Conservation (phyloP, 2,329 filamentous ascomycete genomes). For the Macrophomina phaseolina region DNA sequence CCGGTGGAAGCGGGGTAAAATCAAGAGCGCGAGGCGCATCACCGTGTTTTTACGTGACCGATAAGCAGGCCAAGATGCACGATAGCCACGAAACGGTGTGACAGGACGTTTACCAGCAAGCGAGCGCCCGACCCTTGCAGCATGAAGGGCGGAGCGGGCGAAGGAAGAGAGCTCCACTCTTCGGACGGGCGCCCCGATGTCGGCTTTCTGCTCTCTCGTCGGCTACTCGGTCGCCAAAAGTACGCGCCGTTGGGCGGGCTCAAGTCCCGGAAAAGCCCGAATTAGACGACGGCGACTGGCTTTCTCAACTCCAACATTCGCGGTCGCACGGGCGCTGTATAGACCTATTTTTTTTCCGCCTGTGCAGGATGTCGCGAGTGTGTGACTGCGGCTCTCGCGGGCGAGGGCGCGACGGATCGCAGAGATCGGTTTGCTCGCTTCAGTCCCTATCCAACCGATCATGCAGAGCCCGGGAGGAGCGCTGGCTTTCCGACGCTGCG, state of each 20-base stretch:
- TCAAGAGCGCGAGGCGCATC: background rate
- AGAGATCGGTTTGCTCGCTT: background rate
- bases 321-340: background rate
- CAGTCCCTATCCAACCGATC: slow-evolving; percentile 19
- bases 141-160: too few relatives aligned
- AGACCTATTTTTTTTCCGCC: background rate
- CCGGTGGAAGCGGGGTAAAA: background rate
- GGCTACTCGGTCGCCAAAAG: background rate
- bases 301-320: background rate
- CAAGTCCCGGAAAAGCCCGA: background rate
- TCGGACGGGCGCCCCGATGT: background rate
- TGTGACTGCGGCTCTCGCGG: background rate
- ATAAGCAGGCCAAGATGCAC: background rate
- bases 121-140: background rate
- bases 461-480: slow-evolving; percentile 12
- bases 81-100: too few relatives aligned
- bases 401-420: background rate
- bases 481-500: background rate
- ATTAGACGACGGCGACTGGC: background rate
- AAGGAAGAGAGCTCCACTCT: too few relatives aligned
- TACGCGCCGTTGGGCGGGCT: background rate
- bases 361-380: background rate
- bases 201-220: background rate
- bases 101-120: background rate
- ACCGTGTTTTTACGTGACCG: background rate